A percentile compares a stretch with the other conserved stretches of the same genome.
Evolutionary conservation across 202 grass and related monocot genomes (phyloP).

Genomic region (Setaria italica): DNA sequence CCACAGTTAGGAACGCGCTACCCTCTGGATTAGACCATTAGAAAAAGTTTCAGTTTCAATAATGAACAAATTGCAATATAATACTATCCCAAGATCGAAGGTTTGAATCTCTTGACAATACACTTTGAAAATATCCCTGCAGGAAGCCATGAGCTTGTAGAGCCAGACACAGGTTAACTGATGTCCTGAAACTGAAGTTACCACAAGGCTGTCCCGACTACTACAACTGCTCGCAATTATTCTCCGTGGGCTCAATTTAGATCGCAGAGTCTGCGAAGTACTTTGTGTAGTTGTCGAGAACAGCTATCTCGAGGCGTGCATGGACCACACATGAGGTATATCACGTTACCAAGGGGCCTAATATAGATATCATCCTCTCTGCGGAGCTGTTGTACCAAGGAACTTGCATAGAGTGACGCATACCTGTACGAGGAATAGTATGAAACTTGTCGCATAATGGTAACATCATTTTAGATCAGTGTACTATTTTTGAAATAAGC

Average conservation of each 20-base stretch:
- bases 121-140: background rate
- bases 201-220: background rate
- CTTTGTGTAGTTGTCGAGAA: conserved; percentile 66
- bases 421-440: conserved; percentile 54
- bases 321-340: conserved; percentile 95
- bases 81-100: background rate
- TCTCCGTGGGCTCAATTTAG: conserved; percentile 40
- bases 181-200: background rate
- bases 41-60: background rate
- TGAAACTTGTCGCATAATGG: background rate
- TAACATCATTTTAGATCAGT: background rate
- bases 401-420: conserved; percentile 69
- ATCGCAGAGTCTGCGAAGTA: conserved; percentile 57
- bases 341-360: conserved; percentile 85
- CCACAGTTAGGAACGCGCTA: background rate
- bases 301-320: conserved; percentile 74
- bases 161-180: background rate
- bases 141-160: background rate
- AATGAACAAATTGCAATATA: no score
- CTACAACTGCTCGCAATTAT: background rate
- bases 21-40: background rate
- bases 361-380: conserved; percentile 76
- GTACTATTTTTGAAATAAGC: no score
- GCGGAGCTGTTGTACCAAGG: conserved; percentile 72
- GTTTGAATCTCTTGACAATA: background rate